A percentile compares a stretch with the other conserved stretches of the same genome.
phyloP scores from a whole-genome alignment of 2,329 filamentous ascomycete species.

The Aspergillus glaucus region DNA sequence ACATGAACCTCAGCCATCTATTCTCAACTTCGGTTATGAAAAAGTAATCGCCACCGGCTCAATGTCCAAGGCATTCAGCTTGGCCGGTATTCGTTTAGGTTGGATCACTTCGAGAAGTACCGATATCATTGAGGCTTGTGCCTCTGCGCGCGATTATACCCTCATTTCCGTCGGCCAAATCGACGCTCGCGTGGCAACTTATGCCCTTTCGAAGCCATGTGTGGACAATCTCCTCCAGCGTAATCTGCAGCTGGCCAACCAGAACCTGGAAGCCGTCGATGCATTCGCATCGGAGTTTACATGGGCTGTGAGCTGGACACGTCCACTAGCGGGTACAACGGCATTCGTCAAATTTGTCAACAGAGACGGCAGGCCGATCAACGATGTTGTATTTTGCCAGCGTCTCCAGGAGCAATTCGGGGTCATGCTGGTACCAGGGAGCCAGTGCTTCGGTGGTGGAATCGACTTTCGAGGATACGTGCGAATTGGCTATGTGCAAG shows the following conservation, averaged over 20 bases:
- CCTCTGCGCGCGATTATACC: slow-evolving; percentile 69
- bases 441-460: slow-evolving; percentile 62
- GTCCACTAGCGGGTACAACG: slow-evolving; percentile 72
- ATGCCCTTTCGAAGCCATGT: slow-evolving; percentile 60
- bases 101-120: slow-evolving; percentile 68
- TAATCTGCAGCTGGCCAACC: slow-evolving; percentile 63
- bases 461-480: slow-evolving; percentile 68
- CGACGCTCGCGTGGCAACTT: slow-evolving; percentile 71
- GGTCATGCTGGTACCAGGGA: slow-evolving; percentile 70
- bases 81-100: slow-evolving; percentile 74
- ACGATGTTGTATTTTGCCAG: slow-evolving; percentile 67
- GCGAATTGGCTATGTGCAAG: slow-evolving; percentile 67
- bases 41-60: slow-evolving; percentile 69
- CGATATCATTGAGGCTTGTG: slow-evolving; percentile 57
- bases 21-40: slow-evolving; percentile 64
- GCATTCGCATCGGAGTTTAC: slow-evolving; percentile 47
- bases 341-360: slow-evolving; percentile 64
- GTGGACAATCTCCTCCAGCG: slow-evolving; percentile 58
- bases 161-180: slow-evolving; percentile 77
- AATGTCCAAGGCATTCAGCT: slow-evolving; percentile 79
- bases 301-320: slow-evolving; percentile 62
- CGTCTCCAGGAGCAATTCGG: slow-evolving; percentile 62
- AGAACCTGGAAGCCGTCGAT: slow-evolving; percentile 63
- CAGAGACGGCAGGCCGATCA: slow-evolving; percentile 55
- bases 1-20: slow-evolving; percentile 57